phyloP scores from a whole-genome alignment of 768 basidiomycete genomes.

The Cubamyces sp. region DNA sequence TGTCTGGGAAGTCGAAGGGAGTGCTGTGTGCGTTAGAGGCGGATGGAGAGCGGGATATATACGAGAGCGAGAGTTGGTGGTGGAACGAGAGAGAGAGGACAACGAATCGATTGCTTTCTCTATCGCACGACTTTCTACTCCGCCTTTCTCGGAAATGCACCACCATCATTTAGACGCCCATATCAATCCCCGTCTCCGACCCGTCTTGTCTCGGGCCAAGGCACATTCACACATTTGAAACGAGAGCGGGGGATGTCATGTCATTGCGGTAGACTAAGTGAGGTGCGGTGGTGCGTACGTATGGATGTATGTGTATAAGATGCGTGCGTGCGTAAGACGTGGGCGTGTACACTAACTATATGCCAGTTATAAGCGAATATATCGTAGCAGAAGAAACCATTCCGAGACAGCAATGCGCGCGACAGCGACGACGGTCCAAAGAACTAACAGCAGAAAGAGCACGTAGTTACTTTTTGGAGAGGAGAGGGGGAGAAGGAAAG shows the following conservation, averaged over 20 bases:
- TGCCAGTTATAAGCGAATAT: background rate
- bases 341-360: slow-evolving; percentile 10
- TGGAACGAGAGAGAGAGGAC: background rate
- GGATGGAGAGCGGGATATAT: no score
- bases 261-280: slow-evolving; percentile 1
- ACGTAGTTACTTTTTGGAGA: background rate
- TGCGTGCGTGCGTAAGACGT: slow-evolving; percentile 2
- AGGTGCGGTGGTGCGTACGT: background rate
- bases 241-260: slow-evolving; percentile 1
- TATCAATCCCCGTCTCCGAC: background rate
- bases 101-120: background rate
- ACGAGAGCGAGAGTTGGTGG: background rate
- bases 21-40: background rate
- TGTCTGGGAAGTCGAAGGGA: background rate
- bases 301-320: background rate
- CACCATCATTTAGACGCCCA: background rate
- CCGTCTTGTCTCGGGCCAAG: background rate
- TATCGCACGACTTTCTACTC: background rate
- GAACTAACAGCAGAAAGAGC: no score
- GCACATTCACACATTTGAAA: background rate
- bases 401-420: background rate
- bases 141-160: slow-evolving; percentile 7
- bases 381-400: background rate
- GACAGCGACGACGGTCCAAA: background rate
- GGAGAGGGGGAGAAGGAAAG: background rate